Conservation (phyloP, 345 rosid species). For the Trapa bicornis region DNA sequence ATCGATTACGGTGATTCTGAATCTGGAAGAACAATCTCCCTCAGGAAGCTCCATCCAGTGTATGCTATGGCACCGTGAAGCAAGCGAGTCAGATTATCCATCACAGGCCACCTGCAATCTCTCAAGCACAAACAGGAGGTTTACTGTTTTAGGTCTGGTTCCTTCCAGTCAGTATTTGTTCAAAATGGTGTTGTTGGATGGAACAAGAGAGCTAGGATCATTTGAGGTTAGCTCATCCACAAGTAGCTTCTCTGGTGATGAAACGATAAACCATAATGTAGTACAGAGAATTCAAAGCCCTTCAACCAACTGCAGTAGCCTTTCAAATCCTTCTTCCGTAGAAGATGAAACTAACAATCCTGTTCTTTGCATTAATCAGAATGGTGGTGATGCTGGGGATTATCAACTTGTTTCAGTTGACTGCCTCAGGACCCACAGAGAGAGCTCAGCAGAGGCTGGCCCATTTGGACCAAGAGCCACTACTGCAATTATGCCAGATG, state of each 20-base stretch:
- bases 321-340: constrained; percentile 70
- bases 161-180: constrained; percentile 56
- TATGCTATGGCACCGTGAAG: constrained; percentile 71
- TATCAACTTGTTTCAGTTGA: constrained; percentile 17
- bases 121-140: constrained; percentile 43
- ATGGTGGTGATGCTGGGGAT: constrained; percentile 34
- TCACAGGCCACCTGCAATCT: constrained; percentile 61
- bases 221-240: constrained; percentile 37
- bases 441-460: constrained; percentile 14
- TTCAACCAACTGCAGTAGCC: constrained; percentile 71
- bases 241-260: constrained; percentile 27
- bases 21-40: constrained; percentile 27
- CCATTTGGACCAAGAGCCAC: not conserved
- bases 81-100: constrained; percentile 35
- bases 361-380: constrained; percentile 26
- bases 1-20: constrained; percentile 52
- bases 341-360: constrained; percentile 73
- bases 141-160: constrained; percentile 48
- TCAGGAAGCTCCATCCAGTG: constrained; percentile 32
- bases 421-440: constrained; percentile 18
- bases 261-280: constrained; percentile 25
- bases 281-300: constrained; percentile 86
- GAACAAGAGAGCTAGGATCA: constrained; percentile 29
- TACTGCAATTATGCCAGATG: constrained; percentile 16
- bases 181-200: constrained; percentile 45